Conservation (phyloP, 2,329 filamentous ascomycete genomes). For the Plenodomus lindquistii region DNA sequence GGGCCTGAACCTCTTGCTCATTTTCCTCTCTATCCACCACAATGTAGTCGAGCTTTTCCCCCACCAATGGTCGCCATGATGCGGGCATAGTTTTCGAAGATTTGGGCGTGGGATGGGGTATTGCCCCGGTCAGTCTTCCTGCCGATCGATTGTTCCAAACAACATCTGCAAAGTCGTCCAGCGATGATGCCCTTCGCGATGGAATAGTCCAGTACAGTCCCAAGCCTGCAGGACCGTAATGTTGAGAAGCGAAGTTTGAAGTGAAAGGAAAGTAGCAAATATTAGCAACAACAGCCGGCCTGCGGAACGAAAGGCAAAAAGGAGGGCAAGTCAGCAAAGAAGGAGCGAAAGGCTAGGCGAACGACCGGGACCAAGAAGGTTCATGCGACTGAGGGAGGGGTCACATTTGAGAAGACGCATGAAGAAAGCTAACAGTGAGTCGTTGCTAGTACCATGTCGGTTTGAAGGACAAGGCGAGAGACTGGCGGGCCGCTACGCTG, state of each 20-base stretch:
- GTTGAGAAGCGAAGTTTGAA: conserved; percentile 25
- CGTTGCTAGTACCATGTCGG: conserved; percentile 40
- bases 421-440: conserved; percentile 42
- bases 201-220: conserved; percentile 27
- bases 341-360: conserved; percentile 40
- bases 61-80: conserved; percentile 23
- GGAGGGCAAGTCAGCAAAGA: conserved; percentile 36
- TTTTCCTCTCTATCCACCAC: conserved; percentile 29
- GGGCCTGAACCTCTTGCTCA: conserved; percentile 12
- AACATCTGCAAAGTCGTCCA: conserved; percentile 40
- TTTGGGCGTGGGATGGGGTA: conserved; percentile 24
- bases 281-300: conserved; percentile 44
- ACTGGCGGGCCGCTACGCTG: conserved; percentile 19
- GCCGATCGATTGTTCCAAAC: conserved; percentile 33
- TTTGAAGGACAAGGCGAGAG: conserved; percentile 38
- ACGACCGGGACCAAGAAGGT: conserved; percentile 41
- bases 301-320: conserved; percentile 44
- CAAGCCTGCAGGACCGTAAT: conserved; percentile 42
- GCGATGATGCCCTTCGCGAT: conserved; percentile 18
- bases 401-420: conserved; percentile 44
- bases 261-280: conserved; percentile 36
- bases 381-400: conserved; percentile 35
- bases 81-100: conserved; percentile 35
- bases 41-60: conserved; percentile 32
- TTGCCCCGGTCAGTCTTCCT: conserved; percentile 41